Evolutionary conservation across 805 yeast genomes (phyloP), one percentile per base, ranked within the genome.

Genomic region (Starmera amethionina): DNA sequence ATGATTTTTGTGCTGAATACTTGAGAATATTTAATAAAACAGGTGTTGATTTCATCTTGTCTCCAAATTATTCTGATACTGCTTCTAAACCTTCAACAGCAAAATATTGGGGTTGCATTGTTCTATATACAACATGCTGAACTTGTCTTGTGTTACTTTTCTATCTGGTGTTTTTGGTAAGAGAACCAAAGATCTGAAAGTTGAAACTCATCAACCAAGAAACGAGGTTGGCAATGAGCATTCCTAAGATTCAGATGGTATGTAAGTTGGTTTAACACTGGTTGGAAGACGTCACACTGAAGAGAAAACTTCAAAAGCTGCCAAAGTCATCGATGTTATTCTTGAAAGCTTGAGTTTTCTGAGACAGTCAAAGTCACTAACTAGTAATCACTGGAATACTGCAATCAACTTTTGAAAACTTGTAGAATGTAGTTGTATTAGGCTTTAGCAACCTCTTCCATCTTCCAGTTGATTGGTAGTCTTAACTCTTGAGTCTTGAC

Each of bases 81-180:
- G 83, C 88, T 11, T 82, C 84, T 22, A 67, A 67, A 38, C 72
- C 78, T 18, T 75, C 70, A 37, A 65, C 70, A 41, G 71, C 79
- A 5, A 73, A 70, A 56, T 79, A 78, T 59, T 82, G 88, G 86
- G 80, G 86, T 4, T 84, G 84, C 66, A 82, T 90, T 8, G 64
- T 87, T 3, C 67, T 81, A 46, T 84, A 77, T n/a, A n/a, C 74
- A 83, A 83, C 61, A 54, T 82, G 42, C 59, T 82, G 47, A 93
- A 84, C 58, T 67, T 75, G 52, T 89, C 94, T 33, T 74, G 79
- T 33, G 73, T 79, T 45, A 68, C 70, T 2, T 65, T 76, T 60
- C 87, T 82, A 50, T 70, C 85, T 5, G 77, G 80, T 18, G 59
- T 75, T 49, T 60, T 54, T 50, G 81, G 71, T 6, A 78, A 78